Evolutionary conservation across 2,329 filamentous ascomycete genomes (phyloP).

Genomic region (Aspergillus sclerotialis): DNA sequence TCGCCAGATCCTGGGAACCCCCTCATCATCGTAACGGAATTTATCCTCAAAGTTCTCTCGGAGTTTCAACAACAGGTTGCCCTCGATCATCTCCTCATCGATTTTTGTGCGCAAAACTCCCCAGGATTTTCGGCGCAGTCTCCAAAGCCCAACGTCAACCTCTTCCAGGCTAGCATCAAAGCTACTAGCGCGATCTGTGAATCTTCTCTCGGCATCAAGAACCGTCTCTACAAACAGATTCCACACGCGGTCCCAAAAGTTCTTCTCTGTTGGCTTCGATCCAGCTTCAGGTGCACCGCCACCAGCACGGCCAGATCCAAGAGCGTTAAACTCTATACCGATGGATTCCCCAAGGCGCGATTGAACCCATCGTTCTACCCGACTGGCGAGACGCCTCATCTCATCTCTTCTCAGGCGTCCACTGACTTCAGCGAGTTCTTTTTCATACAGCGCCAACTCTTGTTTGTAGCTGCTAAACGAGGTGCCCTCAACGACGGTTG

Average conservation of each 20-base stretch:
- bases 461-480: constrained; percentile 82
- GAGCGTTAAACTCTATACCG: constrained; percentile 90
- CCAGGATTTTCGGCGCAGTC: constrained; percentile 90
- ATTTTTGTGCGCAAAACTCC: constrained; percentile 81
- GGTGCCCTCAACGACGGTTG: constrained; percentile 69
- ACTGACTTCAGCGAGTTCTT: constrained; percentile 86
- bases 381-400: constrained; percentile 83
- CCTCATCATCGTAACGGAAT: constrained; percentile 93
- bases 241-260: constrained; percentile 97
- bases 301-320: constrained; percentile 80
- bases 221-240: constrained; percentile 74
- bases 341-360: constrained; percentile 80
- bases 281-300: constrained; percentile 71
- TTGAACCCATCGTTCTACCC: constrained; percentile 90
- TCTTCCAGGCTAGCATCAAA: constrained; percentile 90
- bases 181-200: constrained; percentile 81
- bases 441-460: constrained; percentile 72
- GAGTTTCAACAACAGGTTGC: constrained; percentile 89
- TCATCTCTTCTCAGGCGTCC: constrained; percentile 82
- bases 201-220: constrained; percentile 74
- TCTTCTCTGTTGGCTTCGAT: constrained; percentile 70
- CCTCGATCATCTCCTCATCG: constrained; percentile 96
- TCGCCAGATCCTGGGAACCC: constrained; percentile 93
- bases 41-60: constrained; percentile 99
- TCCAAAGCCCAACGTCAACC: constrained; percentile 87